Conservation (phyloP, 495 filamentous ascomycete genomes). For the Penicillium angulare region DNA sequence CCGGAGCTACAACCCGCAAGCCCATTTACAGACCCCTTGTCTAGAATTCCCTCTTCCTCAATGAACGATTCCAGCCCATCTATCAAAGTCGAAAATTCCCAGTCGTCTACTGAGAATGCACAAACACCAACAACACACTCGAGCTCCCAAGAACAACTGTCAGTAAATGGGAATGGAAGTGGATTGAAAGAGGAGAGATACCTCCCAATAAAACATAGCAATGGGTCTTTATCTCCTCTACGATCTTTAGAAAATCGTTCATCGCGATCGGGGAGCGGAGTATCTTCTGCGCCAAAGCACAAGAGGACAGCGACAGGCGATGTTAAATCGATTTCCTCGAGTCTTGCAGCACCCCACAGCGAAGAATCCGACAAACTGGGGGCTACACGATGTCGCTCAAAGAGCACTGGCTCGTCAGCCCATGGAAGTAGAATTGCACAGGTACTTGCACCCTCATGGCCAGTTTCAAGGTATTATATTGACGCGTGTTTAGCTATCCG, state of each 20-base stretch:
- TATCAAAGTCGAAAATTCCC: conserved; percentile 9
- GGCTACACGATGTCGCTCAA: conserved; percentile 51
- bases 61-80: conserved; percentile 9
- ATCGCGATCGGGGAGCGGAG: conserved; percentile 10
- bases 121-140: conserved; percentile 7
- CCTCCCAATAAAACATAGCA: conserved; percentile 8
- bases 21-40: conserved; percentile 17
- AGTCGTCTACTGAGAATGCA: conserved; percentile 7
- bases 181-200: conserved; percentile 5
- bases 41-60: conserved; percentile 16
- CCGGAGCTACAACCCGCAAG: conserved; percentile 22
- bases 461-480: conserved; percentile 17
- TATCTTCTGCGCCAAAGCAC: conserved; percentile 27
- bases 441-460: conserved; percentile 44
- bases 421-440: conserved; percentile 69
- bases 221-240: conserved; percentile 11
- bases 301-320: conserved; percentile 68
- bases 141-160: conserved; percentile 6
- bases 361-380: conserved; percentile 23
- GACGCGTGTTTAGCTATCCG: conserved; percentile 57
- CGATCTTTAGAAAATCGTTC: conserved; percentile 8
- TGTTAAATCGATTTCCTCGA: conserved; percentile 50
- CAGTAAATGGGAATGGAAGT: conserved; percentile 8
- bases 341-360: conserved; percentile 31
- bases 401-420: conserved; percentile 63